Evolutionary conservation across 2,329 filamentous ascomycete genomes (phyloP), one percentile per base, ranked within the genome.

Genomic region (Capronia epimyces): DNA sequence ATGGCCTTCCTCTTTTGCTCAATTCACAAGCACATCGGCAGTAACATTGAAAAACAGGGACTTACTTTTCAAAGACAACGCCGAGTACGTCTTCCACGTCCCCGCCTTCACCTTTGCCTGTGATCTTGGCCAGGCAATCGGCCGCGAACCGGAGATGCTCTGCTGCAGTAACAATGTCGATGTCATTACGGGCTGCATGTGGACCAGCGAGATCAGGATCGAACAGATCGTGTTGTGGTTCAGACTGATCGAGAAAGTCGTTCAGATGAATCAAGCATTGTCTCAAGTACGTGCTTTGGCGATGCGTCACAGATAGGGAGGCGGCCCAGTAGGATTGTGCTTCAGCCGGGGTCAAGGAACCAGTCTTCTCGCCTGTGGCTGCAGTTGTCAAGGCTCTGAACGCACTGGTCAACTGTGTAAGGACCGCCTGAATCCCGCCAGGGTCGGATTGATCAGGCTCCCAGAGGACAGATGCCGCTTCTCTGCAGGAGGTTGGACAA

Each of bases 61-160:
- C 81, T 75, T 72, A 95, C 87, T 95, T 97, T 68, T 97, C 91
- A 71, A 98, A 98, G 3, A 98, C 90, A 18, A 98, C 90, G 0
- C 93, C 93, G 39, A 98, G 71, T 6, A 98, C 88, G 65, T 97
- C 93, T 66, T 98, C 91, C 13, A 97, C 89, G 68, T 97, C 91
- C 2, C 89, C 58, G 34, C 79, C 80, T 62, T 89, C 87, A 1
- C 89, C 90, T 49, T 81, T 81, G 0, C 93, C 93, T 1, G 89
- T 97, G 62, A 97, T 95, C 50, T 83, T 81, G 1, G 89, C 86
- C n/a, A 96, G 75, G 56, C 82, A 84, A 46, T 84, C 80, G 1
- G 88, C 89, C 10, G 89, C 90, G 59, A 81, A 82, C 37, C 93
- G 83, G 49, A 98, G 75, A 64, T 90, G 82, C 68, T 98, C 93